Base-by-base conservation (phyloP, 2,329 filamentous ascomycete genomes). In the Xylaria arbuscula region DNA sequence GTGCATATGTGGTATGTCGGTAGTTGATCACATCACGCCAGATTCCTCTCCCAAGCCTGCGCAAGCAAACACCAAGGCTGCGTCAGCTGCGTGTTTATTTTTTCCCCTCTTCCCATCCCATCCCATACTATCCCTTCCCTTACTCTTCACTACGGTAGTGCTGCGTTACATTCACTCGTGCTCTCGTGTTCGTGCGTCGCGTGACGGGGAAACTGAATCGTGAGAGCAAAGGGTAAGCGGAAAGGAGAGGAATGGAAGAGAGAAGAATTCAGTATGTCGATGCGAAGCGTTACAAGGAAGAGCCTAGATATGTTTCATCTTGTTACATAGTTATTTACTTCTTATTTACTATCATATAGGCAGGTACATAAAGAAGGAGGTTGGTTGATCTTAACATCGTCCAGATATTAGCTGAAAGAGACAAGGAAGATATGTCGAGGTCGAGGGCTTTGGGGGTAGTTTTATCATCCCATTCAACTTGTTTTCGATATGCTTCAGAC, bases 121-220 rank as follows among this genome's bases (percentile, higher is more conserved):
- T 3, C 15, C 15, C n/a, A 45, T 7, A 6, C 40, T 45, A 45
- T n/a, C n/a, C 4, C 40, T 42, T 45, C n/a, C 40, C 40, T 17
- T 45, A 6, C 24, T 22, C 15, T 32, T 34, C 15, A 24, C 51
- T 7, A 17, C n/a, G n/a, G 5, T 45, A n/a, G 38, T 45, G 55
- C 40, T 36, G 45, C 24, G 24, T 48, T 48, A 13, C 50, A 55
- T 57, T 32, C 34, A 7, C 28, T 51, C 11, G 13, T 24, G 56
- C 45, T 47, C 45, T 60, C 38, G 55, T 42, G 48, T 67, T 62
- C 59, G 32, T 67, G 65, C 65, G 55, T 67, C 24, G 51, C 28
- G 51, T 54, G 51, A 47, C 54, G 36, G 38, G n/a, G 36, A 15
- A 45, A 24, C 19, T 38, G 38, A 34, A 36, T 13, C 7, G 28